These are phyloP conservation scores for Cyberlindnera galapagoensis DNA, from an alignment of 805 yeast genomes.

Conservation along the genomic window DNA sequence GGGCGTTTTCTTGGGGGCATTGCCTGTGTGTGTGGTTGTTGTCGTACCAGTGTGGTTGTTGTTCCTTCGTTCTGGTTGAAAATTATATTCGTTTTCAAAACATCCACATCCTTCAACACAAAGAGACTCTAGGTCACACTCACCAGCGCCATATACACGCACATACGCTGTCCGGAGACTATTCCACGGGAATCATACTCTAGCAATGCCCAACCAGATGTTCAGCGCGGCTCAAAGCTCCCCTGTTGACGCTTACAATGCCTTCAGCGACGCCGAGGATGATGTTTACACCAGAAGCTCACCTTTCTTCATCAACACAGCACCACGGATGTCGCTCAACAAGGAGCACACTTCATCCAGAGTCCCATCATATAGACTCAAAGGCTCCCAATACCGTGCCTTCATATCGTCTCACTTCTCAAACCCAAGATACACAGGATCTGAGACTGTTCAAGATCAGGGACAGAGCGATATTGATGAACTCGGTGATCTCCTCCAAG, in stretches of 20 bases:
- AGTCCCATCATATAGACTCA: constrained; percentile 6
- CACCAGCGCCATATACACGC: too few relatives aligned
- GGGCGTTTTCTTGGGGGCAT: constrained; percentile 3
- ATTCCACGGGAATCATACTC: too few relatives aligned
- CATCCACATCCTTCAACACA: too few relatives aligned
- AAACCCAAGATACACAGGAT: constrained; percentile 1
- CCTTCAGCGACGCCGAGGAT: not conserved
- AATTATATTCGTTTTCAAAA: too few relatives aligned
- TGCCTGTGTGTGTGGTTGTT: constrained; percentile 1
- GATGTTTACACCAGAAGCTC: constrained; percentile 5
- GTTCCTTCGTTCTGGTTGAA: too few relatives aligned
- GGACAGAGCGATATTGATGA: constrained; percentile 7
- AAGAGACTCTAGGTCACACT: too few relatives aligned
- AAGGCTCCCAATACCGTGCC: constrained; percentile 1
- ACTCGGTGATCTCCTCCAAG: constrained; percentile 14
- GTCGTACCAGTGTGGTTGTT: not conserved
- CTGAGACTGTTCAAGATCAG: not conserved
- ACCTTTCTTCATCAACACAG: constrained; percentile 12
- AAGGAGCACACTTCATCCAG: constrained; percentile 13
- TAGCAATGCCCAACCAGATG: too few relatives aligned
- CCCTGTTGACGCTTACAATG: too few relatives aligned
- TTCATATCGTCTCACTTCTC: constrained; percentile 12
- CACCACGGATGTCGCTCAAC: constrained; percentile 18
- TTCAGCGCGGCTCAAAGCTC: too few relatives aligned
- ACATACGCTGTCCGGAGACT: too few relatives aligned